Evolutionary conservation across 345 rosid species (phyloP), one percentile per base, ranked within the genome.

Genomic region (Mallotus nudiflorus): DNA sequence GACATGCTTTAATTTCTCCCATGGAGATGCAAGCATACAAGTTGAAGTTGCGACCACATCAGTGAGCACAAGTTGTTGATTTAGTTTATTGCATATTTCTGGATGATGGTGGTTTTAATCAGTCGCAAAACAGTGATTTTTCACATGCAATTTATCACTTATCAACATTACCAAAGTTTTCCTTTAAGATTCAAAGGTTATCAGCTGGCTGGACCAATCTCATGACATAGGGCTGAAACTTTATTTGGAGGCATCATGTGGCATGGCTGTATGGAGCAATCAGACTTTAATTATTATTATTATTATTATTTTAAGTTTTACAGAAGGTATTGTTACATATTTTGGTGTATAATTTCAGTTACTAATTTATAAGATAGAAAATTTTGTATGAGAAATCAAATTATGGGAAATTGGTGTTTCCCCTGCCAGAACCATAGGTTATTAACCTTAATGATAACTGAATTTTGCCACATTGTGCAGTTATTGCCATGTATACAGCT

Each of bases 1-100:
- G 97, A 62, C 85, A 51, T 62, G 76, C 89, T 24, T 25, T 59
- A 67, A 89, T 95, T 54, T 77, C 92, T 63, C 97, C 97, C 55
- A 95, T 92, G 99, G 99, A 95, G 82, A 82, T 95, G 77, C 94
- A 87, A 75, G 92, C 99, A 28, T 95, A 90, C 86, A 95, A 91
- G 84, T 81, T 95, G 78, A 97, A 89, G 64, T 66, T 95, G 70
- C 82, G 81, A 78, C 87, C 94, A 27, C 67, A 76, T 52, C 70
- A 74, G 67, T 82, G 71, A 82, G 44, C 45, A 29, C 53, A n/a
- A 33, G 59, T 29, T 28, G 55, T 56, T 16, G 22, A 52, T 63
- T 62, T 42, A 14, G 31, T n/a, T 40, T 64, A 9, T 44, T 1
- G 13, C 10, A 6, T 24, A 27, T 64, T 19, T 67, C 57, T 40